Base-by-base conservation (phyloP, 2,329 filamentous ascomycete genomes). In the Aspergillus sp. region DNA sequence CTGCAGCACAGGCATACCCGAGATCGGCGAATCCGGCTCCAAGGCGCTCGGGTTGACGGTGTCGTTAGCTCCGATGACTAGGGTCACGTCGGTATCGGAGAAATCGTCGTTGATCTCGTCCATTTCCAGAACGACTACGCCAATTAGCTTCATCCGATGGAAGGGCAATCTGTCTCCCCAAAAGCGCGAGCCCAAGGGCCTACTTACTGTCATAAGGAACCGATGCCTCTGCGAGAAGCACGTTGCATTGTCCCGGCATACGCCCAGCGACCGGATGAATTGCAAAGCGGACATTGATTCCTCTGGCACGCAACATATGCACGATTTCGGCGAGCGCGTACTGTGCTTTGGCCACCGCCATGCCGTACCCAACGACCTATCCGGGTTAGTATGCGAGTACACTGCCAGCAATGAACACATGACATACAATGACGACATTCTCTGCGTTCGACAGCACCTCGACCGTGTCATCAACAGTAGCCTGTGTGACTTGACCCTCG, bases 61-160 rank as follows among this genome's bases (percentile, higher is more conserved):
- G 69, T 96, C 92, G 67, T 96, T 96, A 9, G 92, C 92, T 3
- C 92, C 92, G 69, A 96, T 96, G 0, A 96, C 92, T 3, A 96
- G 84, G 0, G 91, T 92, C 10, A 96, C 81, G 69, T 96, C 92
- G 0, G 92, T 96, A 29, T 95, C 90, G 6, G 82, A 76, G 73
- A 96, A 96, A 69, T 96, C 92, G 63, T 96, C 92, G 74, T 96
- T 96, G 78, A 96, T 96, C 80, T 96, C 92, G 67, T 96, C 92
- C 92, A 96, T 96, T 77, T 96, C 92, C 50, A 96, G 83, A 29
- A 96, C 92, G 57, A 96, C 78, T 79, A 4, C 6, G 26, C 47
- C 52, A 31, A 60, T 68, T 60, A 69, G 66, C 51, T n/a, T 42
- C 16, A 42, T n/a, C 31, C 4, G 36, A 24, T 16, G 9, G 16